Base-by-base conservation (phyloP, 2,329 filamentous ascomycete species). In the Colletotrichum kahawae region DNA sequence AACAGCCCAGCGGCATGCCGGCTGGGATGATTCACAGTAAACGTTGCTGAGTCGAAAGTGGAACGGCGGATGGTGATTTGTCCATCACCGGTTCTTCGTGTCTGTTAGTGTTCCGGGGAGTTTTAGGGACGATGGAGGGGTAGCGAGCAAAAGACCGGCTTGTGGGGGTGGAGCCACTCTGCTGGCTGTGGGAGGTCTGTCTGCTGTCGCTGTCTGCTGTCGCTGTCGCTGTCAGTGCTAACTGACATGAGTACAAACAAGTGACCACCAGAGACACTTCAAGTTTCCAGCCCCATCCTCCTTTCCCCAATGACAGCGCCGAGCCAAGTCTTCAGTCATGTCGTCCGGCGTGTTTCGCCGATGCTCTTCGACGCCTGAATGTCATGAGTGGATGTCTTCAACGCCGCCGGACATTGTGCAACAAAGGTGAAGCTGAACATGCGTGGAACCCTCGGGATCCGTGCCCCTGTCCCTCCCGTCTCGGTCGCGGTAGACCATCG, bases 141-240 rank as follows among this genome's bases (percentile, higher is more conserved):
- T 38, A 34, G 27, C 57, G 54, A 62, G 51, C 14, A 54, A 34
- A 21, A 67, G 54, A 36, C 62, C 72, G 72, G 72, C 38, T 67
- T 64, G 72, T 75, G 72, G 72, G 64, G 67, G 72, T 67, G 72
- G 68, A 36, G 56, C 38, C 31, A 36, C 29, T 24, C 18, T n/a
- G 18, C 18, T 48, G 38, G 18, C 18, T 48, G 38, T 31, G 29
- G 29, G 29, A 31, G 7, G 29, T 31, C 12, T 16, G 21, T 31
- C 14, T 60, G 18, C 29, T 60, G 57, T 27, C n/a, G 21, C 56
- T 72, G 54, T 51, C 12, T 8, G 21, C 56, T 72, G 54, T 51
- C 12, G 21, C 56, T 72, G 54, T 27, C n/a, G 21, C 56, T 72
- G 54, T 51, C 12, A 36, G 57, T 14, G 34, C 57, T 33, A 14